Evolutionary conservation across 176 grass and related monocot genomes (phyloP).

Genomic region (Oryza brachyantha): DNA sequence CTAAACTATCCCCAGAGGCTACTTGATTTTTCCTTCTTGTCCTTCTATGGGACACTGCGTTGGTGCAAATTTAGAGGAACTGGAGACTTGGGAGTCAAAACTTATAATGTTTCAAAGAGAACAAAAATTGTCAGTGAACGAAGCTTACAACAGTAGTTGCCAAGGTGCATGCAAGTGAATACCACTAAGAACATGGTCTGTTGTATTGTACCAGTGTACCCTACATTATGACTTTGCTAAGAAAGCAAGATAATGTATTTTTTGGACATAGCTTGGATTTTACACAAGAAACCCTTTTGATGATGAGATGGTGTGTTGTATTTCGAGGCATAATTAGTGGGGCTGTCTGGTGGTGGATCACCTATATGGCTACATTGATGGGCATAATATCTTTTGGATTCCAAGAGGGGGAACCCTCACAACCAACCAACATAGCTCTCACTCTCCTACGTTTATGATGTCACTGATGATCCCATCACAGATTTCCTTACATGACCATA

Average conservation of each 20-base stretch:
- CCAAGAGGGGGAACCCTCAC: conserved; percentile 1
- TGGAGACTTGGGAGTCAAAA: neutral
- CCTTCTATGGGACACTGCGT: neutral
- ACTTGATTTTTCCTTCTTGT: neutral
- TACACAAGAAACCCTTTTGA: conserved; percentile 34
- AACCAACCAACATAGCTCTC: neutral
- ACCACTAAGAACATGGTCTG: neutral
- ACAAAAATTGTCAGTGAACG: neutral
- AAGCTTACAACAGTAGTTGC: neutral
- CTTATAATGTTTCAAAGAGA: neutral
- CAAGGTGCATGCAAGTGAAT: too few species aligned
- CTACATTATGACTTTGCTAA: neutral
- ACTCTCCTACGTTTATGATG: neutral
- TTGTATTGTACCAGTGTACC: neutral
- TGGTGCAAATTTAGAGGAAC: neutral
- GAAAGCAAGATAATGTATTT: conserved; percentile 40
- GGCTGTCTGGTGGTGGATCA: conserved; percentile 22
- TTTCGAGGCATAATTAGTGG: conserved; percentile 47
- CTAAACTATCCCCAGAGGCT: neutral
- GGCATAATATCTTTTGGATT: conserved; percentile 25
- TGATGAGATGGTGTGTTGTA: conserved; percentile 26
- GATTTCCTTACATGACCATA: neutral
- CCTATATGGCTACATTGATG: conserved; percentile 4
- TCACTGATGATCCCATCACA: neutral
- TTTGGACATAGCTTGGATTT: conserved; percentile 40